Conservation (phyloP, 2,329 filamentous ascomycete genomes). For the Phialophora macrospora region DNA sequence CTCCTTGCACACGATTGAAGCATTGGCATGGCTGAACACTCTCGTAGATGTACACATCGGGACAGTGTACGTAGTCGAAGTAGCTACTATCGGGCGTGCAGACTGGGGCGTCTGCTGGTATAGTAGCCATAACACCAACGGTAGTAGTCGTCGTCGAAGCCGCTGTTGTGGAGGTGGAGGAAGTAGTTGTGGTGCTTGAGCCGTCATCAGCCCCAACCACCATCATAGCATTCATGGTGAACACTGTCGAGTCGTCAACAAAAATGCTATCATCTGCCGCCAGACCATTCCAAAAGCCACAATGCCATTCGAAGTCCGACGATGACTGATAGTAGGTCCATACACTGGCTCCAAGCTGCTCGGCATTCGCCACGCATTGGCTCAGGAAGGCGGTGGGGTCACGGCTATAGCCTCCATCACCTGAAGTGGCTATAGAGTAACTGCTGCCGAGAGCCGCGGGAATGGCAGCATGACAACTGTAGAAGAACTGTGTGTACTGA, state of each 20-base stretch:
- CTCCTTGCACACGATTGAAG: not conserved
- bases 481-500: slow-evolving; percentile 23
- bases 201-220: slow-evolving; percentile 8
- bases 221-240: slow-evolving; percentile 21
- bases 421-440: slow-evolving; percentile 11
- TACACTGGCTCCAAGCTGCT: slow-evolving; percentile 10
- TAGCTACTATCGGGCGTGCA: not conserved
- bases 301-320: slow-evolving; percentile 11
- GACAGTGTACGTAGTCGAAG: slow-evolving; percentile 1
- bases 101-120: not conserved
- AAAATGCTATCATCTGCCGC: slow-evolving; percentile 20
- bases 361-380: slow-evolving; percentile 18
- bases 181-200: slow-evolving; percentile 9
- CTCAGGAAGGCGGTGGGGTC: slow-evolving; percentile 15
- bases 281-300: slow-evolving; percentile 17
- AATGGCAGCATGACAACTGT: slow-evolving; percentile 16
- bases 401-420: slow-evolving; percentile 1
- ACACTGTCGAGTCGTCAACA: slow-evolving; percentile 17
- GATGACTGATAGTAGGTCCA: slow-evolving; percentile 21
- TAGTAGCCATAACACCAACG: not conserved
- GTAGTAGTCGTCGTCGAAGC: slow-evolving; percentile 3
- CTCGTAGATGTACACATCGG: not conserved
- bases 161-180: slow-evolving; percentile 13
- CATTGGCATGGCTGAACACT: not conserved
- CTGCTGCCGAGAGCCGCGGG: slow-evolving; percentile 9